Evolutionary conservation across 257 asterid genomes (phyloP), one percentile per base, ranked within the genome.

Genomic region (Solanum bukasovii): DNA sequence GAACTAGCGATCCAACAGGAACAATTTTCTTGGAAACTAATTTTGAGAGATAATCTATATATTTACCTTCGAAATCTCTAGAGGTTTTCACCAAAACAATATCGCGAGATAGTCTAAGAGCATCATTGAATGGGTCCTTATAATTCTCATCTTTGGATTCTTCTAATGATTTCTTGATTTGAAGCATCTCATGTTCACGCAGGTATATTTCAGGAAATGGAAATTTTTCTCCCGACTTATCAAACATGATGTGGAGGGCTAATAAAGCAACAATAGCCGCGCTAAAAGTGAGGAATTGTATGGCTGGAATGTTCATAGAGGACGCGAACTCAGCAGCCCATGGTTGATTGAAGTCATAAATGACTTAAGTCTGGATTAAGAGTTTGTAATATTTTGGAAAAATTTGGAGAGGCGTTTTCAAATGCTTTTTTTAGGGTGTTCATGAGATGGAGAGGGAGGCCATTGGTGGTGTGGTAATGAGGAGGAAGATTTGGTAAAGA

Each of bases 401-500:
- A 93, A 1, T 85, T 37, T 5, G 92, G 89, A n/a, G 65, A n/a
- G 14, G 94, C 27, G 82, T 12, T 49, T 20, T 91, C 91, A 13
- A 90, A 93, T 10, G 94, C 91, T 3, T 0, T 85, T 73, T 90
- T 91, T 18, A 94, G 93, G 1, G 77, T 83, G 10, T 88, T 84
- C 92, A 90, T 89, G 35, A 92, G 92, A 40, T 83, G 72, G 18
- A 90, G 92, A 6, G 93, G 94, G 67, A 93, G 94, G 90, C 92
- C 94, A 78, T 92, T 93, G 79, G 96, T 92, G 85, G 96, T 92
- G 92, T 93, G 95, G 84, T 37, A 87, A 87, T 74, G 23, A 38
- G 93, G 83, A 7, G 91, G 92, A 44, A 94, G 94, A 7, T 88
- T 89, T 2, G 86, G 89, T 1, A 68, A 23, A 33, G 90, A 29